These are phyloP conservation scores for Phytopythium helicoides DNA, from an alignment of 352 stramenopile species.

Conservation along the genomic window DNA sequence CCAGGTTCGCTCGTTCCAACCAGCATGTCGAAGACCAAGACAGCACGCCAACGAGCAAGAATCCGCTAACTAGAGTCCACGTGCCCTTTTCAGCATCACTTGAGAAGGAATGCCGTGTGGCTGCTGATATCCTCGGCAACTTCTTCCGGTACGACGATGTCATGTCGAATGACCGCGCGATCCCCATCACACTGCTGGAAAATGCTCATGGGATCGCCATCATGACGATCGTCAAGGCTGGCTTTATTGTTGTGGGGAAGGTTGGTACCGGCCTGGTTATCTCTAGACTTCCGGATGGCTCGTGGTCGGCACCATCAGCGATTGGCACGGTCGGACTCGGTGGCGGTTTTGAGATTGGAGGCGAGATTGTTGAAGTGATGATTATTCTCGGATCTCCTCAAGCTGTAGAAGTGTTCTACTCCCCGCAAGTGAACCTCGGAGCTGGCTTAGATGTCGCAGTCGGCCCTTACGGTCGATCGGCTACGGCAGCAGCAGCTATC, in stretches of 20 bases:
- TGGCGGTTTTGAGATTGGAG: conserved; percentile 69
- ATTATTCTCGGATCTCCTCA: conserved; percentile 85
- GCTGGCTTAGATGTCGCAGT: conserved; percentile 77
- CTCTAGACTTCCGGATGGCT: conserved; percentile 42
- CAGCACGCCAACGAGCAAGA: conserved; percentile 31
- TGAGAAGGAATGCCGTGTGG: conserved; percentile 34
- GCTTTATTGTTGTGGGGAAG: conserved; percentile 33
- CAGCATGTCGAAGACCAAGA: conserved; percentile 24
- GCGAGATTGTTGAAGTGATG: conserved; percentile 85
- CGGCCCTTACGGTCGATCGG: conserved; percentile 70
- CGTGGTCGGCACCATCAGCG: conserved; percentile 81
- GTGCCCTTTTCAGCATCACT: conserved; percentile 31
- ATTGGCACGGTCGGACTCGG: conserved; percentile 75
- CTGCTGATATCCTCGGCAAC: conserved; percentile 39
- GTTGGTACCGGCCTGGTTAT: conserved; percentile 62
- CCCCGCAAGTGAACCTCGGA: conserved; percentile 73
- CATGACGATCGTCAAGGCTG: conserved; percentile 26
- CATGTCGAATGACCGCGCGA: conserved; percentile 20
- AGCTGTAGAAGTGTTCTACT: conserved; percentile 76
- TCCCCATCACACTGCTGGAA: conserved; percentile 27
- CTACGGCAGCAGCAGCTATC: conserved; percentile 38
- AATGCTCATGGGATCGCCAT: conserved; percentile 28
- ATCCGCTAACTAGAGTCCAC: conserved; percentile 13
- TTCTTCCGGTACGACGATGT: conserved; percentile 38
- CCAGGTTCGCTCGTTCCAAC: neutral